phyloP scores from a whole-genome alignment of 176 grass and related monocot genomes.

The Lolium perenne region DNA sequence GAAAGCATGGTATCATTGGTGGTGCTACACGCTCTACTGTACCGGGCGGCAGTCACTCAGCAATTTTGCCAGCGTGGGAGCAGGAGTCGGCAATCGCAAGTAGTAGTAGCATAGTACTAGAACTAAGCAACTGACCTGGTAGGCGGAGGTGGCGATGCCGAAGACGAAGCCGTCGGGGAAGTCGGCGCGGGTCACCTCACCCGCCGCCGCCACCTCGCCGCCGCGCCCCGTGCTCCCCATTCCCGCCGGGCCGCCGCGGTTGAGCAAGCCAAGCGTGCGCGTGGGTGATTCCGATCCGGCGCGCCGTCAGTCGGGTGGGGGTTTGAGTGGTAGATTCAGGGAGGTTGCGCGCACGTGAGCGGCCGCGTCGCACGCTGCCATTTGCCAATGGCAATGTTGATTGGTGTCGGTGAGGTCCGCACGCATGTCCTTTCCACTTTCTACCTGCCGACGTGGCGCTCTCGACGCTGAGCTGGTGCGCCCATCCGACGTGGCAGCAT shows the following conservation, averaged over 20 bases:
- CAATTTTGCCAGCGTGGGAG: not conserved
- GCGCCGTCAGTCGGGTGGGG: not conserved
- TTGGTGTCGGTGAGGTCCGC: too few species aligned
- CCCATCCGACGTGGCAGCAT: too few species aligned
- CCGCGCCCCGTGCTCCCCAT: slow-evolving; percentile 41
- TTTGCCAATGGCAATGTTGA: too few species aligned
- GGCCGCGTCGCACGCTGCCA: too few species aligned
- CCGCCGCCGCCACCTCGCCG: slow-evolving; percentile 33
- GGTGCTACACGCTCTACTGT: not conserved
- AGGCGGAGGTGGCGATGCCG: slow-evolving; percentile 86
- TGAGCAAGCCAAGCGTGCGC: too few species aligned
- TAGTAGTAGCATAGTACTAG: not conserved
- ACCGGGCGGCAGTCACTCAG: not conserved
- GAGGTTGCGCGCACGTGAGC: too few species aligned
- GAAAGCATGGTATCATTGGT: not conserved
- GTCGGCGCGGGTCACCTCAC: slow-evolving; percentile 63
- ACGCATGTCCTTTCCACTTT: too few species aligned
- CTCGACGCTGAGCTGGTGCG: too few species aligned
- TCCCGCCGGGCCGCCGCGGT: slow-evolving; percentile 12
- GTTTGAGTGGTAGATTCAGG: too few species aligned
- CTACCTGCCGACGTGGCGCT: too few species aligned
- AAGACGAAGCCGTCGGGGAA: slow-evolving; percentile 81
- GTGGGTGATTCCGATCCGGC: not conserved
- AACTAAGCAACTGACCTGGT: slow-evolving; percentile 56
- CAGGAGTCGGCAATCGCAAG: not conserved